These are phyloP conservation scores for Massarina eburnea DNA, from an alignment of 2,329 filamentous ascomycete genomes.

Conservation along the genomic window DNA sequence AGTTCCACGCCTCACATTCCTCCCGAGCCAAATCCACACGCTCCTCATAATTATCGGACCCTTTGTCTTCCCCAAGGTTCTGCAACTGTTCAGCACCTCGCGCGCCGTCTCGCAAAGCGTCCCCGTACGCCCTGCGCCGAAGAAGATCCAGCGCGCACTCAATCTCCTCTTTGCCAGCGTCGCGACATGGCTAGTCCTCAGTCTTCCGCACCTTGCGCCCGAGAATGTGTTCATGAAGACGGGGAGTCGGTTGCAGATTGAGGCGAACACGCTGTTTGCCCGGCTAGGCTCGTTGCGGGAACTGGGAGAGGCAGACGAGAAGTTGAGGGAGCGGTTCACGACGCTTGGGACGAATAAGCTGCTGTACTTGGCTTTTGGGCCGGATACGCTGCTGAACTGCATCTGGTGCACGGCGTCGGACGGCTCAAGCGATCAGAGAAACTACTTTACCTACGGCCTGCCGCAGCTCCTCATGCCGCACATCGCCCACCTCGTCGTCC, in stretches of 20 bases:
- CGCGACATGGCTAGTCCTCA: constrained; percentile 58
- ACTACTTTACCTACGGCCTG: constrained; percentile 79
- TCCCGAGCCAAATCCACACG: constrained; percentile 35
- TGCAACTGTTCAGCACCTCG: constrained; percentile 65
- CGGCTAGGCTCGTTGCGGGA: constrained; percentile 65
- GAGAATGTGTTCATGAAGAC: constrained; percentile 82
- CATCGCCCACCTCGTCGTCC: constrained; percentile 70
- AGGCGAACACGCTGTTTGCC: constrained; percentile 80
- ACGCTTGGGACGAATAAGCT: constrained; percentile 65
- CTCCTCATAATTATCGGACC: constrained; percentile 64
- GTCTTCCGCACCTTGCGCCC: constrained; percentile 68
- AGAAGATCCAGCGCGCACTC: constrained; percentile 58
- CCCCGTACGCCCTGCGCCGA: constrained; percentile 59
- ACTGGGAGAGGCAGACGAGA: constrained; percentile 63
- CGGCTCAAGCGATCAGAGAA: constrained; percentile 62
- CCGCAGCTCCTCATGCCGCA: constrained; percentile 76
- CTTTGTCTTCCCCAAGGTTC: constrained; percentile 66
- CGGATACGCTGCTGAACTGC: constrained; percentile 71
- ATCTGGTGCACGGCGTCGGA: constrained; percentile 70
- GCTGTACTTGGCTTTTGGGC: constrained; percentile 82
- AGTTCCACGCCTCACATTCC: constrained; percentile 42
- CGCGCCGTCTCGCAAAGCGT: constrained; percentile 44
- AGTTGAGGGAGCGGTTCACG: constrained; percentile 67
- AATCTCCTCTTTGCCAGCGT: constrained; percentile 60
- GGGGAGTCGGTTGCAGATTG: constrained; percentile 78